A percentile compares a stretch with the other conserved stretches of the same genome.
phyloP scores from a whole-genome alignment of 306 rosid genomes.

The Vigna nakashimae region DNA sequence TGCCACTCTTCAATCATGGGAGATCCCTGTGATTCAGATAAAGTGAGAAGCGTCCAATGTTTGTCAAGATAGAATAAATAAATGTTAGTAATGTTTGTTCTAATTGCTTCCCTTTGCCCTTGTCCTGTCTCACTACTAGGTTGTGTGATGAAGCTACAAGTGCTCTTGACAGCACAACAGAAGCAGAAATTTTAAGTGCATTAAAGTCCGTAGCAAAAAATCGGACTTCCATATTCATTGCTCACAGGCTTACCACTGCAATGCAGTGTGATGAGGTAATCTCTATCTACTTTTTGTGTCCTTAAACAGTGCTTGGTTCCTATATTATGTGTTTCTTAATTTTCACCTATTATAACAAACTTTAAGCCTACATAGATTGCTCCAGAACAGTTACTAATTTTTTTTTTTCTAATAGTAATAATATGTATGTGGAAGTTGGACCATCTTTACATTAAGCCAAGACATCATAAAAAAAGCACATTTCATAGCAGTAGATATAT shows the following conservation, averaged over 20 bases:
- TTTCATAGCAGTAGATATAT: conserved; percentile 17
- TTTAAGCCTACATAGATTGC: conserved; percentile 22
- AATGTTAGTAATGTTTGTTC: neutral
- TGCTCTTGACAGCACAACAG: conserved; percentile 98
- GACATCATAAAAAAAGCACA: neutral
- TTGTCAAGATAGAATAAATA: neutral
- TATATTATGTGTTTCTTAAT: neutral
- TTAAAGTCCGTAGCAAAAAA: conserved; percentile 77
- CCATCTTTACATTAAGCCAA: neutral
- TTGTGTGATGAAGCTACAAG: conserved; percentile 99
- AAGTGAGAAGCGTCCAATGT: neutral
- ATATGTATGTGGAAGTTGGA: neutral
- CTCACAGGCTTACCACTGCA: conserved; percentile 98
- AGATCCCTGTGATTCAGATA: neutral
- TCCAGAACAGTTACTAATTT: conserved; percentile 14
- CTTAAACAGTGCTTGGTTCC: conserved; percentile 5
- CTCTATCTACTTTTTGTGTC: conserved; percentile 29
- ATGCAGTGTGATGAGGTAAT: conserved; percentile 97
- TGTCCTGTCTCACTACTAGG: conserved; percentile 51
- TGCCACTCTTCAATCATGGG: conserved; percentile 3
- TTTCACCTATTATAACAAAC: neutral
- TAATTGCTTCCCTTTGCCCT: conserved; percentile 16
- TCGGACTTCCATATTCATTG: conserved; percentile 91
- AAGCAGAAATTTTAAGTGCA: conserved; percentile 90
- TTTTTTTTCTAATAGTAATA: conserved; percentile 5